Percentiles rank a stretch among this genome's conserved stretches.
Conservation (phyloP, 2,329 filamentous ascomycete genomes). For the Botrytis aclada region DNA sequence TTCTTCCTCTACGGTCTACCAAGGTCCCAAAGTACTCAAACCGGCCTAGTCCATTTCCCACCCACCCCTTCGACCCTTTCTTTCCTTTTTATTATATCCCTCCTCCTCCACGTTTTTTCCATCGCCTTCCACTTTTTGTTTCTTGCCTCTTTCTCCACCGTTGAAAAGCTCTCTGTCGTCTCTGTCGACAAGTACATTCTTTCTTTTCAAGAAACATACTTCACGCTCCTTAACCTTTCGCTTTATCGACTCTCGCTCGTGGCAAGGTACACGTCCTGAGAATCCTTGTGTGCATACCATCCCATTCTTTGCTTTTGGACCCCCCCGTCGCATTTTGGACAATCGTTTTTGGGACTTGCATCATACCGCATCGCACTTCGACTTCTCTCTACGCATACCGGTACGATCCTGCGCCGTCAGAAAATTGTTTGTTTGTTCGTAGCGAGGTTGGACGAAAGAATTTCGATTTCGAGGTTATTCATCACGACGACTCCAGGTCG, state of each 20-base stretch:
- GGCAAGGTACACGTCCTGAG: conserved; percentile 1
- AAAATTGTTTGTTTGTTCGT: background rate
- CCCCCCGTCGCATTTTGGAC: background rate
- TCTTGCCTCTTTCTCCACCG: background rate
- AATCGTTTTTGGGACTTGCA: background rate
- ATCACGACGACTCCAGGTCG: background rate
- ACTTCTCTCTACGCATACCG: background rate
- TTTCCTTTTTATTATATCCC: background rate
- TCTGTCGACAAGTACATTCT: background rate
- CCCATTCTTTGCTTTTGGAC: background rate
- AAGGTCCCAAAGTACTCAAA: background rate
- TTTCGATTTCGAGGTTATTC: background rate
- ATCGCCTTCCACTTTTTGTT: background rate
- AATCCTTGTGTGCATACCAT: background rate
- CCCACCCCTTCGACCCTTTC: background rate
- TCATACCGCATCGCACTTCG: conserved; percentile 1
- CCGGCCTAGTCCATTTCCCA: background rate
- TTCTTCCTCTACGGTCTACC: background rate
- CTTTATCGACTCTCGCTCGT: background rate
- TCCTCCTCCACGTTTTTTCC: background rate
- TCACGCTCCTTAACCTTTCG: conserved; percentile 1
- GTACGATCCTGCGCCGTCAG: background rate
- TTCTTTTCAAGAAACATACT: conserved; percentile 11
- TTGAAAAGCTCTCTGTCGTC: background rate
- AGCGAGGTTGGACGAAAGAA: background rate